Percentiles rank a stretch among this genome's conserved stretches.
Evolutionary conservation across 768 basidiomycete species (phyloP).

Genomic region (Psilocybe azurescens): DNA sequence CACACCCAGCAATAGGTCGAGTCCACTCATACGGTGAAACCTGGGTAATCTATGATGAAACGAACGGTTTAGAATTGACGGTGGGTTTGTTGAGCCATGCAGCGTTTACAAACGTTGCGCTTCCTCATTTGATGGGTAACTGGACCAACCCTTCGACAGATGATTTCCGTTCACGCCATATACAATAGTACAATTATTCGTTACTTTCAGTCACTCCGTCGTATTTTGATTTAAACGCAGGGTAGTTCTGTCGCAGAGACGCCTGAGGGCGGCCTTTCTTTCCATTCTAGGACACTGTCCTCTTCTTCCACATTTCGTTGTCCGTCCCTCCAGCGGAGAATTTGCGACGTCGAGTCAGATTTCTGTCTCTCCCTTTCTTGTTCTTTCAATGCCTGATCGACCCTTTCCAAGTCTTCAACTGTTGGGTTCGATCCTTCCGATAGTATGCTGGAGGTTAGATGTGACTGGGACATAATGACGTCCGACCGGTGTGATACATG

Average conservation of each 20-base stretch:
- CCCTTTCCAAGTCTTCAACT: background rate
- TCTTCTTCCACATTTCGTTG: background rate
- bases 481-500: slow-evolving; percentile 1
- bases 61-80: background rate
- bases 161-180: background rate
- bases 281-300: background rate
- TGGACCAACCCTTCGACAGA: background rate
- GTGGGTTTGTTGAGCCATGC: too few species aligned
- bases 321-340: background rate
- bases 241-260: background rate
- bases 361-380: background rate
- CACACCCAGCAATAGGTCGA: background rate
- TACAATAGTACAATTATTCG: background rate
- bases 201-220: background rate
- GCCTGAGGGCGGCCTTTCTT: background rate
- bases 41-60: background rate
- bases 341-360: background rate
- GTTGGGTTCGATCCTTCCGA: background rate
- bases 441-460: background rate
- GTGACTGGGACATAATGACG: background rate
- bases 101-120: background rate
- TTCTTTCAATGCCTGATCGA: background rate
- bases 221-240: background rate
- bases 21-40: background rate
- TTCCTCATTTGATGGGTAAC: background rate